Evolutionary conservation across 768 basidiomycete genomes (phyloP).

Genomic region (Xerocomus spinulosus): DNA sequence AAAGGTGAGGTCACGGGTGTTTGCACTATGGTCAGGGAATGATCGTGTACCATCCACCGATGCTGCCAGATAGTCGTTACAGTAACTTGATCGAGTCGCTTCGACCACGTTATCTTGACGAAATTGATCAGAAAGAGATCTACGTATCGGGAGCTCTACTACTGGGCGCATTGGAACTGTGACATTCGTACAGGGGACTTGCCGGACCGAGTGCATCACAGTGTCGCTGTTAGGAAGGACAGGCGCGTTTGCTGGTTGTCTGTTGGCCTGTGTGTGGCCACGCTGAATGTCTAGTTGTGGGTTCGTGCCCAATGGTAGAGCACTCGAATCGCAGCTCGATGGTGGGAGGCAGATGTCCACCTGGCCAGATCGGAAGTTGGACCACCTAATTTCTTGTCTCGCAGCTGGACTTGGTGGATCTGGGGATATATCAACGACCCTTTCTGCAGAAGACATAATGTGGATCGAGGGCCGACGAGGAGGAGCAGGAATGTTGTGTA

Average conservation of each 20-base stretch:
- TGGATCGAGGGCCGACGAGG: background rate
- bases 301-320: background rate
- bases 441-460: background rate
- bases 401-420: background rate
- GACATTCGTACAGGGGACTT: background rate
- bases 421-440: slow-evolving; percentile 9
- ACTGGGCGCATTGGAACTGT: background rate
- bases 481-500: background rate
- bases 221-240: background rate
- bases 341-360: slow-evolving; percentile 13
- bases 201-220: background rate
- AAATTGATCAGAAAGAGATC: background rate
- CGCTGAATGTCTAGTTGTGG: background rate
- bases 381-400: slow-evolving; percentile 14
- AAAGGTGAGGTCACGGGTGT: background rate
- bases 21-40: background rate
- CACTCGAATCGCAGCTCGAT: background rate
- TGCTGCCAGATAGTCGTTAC: background rate
- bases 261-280: background rate
- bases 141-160: background rate
- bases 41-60: background rate
- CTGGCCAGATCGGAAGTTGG: slow-evolving; percentile 25
- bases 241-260: background rate
- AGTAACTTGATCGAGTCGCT: background rate
- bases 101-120: background rate